Conservation (phyloP, 1,284 basidiomycete genomes). For the Rhodotorula sp. region DNA sequence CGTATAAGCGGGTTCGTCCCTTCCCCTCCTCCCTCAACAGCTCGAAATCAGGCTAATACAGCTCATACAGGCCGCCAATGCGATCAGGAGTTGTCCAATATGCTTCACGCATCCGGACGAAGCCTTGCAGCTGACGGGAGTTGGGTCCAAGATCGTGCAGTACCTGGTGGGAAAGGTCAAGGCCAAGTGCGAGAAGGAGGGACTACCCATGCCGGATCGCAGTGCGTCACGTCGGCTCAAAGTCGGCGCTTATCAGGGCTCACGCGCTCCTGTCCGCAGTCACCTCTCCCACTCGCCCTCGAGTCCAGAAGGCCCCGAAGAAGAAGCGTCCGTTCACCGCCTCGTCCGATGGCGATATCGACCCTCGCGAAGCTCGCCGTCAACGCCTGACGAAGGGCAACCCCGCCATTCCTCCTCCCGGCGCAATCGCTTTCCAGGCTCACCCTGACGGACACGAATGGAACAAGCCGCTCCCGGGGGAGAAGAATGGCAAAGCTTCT, state of each 20-base stretch:
- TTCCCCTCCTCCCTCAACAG: background rate
- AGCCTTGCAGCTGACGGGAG: slow-evolving; percentile 17
- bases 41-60: too few relatives aligned
- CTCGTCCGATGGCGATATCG: background rate
- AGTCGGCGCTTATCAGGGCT: background rate
- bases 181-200: slow-evolving; percentile 11
- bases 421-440: slow-evolving; percentile 4
- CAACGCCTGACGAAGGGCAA: background rate
- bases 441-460: slow-evolving; percentile 25
- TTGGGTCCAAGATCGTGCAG: slow-evolving; percentile 22
- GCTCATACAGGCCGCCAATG: slow-evolving; percentile 17
- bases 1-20: slow-evolving; percentile 27
- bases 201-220: slow-evolving; percentile 21
- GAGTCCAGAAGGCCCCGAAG: background rate
- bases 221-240: background rate
- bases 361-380: slow-evolving; percentile 6
- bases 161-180: slow-evolving; percentile 7
- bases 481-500: background rate
- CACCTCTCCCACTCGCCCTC: background rate
- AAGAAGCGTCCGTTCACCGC: slow-evolving; percentile 7
- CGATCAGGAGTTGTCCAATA: slow-evolving; percentile 26
- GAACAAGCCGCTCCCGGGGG: background rate
- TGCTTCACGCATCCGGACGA: slow-evolving; percentile 26
- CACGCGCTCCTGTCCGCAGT: background rate
- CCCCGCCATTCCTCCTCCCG: background rate